A percentile compares a stretch with the other conserved stretches of the same genome.
Evolutionary conservation across 23 red algal genomes (phyloP).

Genomic region (Agarophyton chilense): DNA sequence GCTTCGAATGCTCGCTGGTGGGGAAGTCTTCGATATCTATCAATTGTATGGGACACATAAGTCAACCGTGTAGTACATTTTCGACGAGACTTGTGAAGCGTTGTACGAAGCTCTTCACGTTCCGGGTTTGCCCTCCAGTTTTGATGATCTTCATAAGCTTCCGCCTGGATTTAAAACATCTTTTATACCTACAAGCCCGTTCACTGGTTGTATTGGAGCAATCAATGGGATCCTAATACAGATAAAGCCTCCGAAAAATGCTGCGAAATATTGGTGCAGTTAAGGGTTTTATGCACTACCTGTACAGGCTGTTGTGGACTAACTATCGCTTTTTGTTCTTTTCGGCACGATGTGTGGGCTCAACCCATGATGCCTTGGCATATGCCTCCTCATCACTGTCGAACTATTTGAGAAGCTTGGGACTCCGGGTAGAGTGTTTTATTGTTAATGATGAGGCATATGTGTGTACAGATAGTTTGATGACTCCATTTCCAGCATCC

Average conservation of each 20-base stretch:
- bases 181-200: not conserved
- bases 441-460: constrained; percentile 22
- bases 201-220: constrained; percentile 13
- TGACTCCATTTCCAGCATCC: not conserved
- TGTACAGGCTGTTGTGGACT: constrained; percentile 32
- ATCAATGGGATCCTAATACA: constrained; percentile 17
- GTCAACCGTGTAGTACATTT: not conserved
- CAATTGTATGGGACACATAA: not conserved
- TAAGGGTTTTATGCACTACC: constrained; percentile 23
- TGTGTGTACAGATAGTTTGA: constrained; percentile 24
- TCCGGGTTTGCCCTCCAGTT: not conserved
- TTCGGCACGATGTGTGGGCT: constrained; percentile 21
- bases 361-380: constrained; percentile 20
- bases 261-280: not conserved
- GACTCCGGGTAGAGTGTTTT: constrained; percentile 6
- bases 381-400: not conserved
- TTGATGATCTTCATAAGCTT: not conserved
- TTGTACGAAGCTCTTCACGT: not conserved
- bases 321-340: not conserved
- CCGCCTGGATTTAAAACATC: not conserved
- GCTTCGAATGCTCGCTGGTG: not conserved
- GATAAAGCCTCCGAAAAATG: not conserved
- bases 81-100: not conserved
- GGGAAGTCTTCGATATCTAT: not conserved
- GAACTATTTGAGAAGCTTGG: not conserved